Conservation (phyloP, 2,329 filamentous ascomycete genomes). For the Paraphaeosphaeria minitans region DNA sequence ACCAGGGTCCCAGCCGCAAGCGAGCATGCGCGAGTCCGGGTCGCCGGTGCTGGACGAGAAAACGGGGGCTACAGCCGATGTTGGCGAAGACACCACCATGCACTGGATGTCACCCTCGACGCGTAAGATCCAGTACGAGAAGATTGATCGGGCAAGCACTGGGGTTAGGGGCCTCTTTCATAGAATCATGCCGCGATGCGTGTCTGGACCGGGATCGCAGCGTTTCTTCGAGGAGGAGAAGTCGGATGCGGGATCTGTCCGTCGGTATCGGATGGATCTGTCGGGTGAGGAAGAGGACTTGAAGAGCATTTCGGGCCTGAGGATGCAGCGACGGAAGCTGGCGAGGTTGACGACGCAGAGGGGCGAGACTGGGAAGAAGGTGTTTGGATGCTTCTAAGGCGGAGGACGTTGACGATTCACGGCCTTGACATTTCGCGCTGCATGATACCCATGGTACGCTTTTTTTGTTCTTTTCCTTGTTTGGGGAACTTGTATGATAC, state of each 20-base stretch:
- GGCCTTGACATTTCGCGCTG: constrained; percentile 27
- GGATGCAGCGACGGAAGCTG: constrained; percentile 19
- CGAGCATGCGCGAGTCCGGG: constrained; percentile 1
- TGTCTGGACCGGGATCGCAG: constrained; percentile 35
- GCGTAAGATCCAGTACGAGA: constrained; percentile 41
- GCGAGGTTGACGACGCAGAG: constrained; percentile 16
- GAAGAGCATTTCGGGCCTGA: constrained; percentile 22
- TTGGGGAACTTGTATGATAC: constrained; percentile 21
- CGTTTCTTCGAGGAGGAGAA: constrained; percentile 46
- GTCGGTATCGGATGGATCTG: constrained; percentile 44
- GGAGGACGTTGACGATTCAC: constrained; percentile 10
- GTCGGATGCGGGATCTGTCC: constrained; percentile 43
- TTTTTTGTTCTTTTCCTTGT: constrained; percentile 22
- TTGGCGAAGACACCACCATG: constrained; percentile 35
- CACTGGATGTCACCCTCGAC: constrained; percentile 47
- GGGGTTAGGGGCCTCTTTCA: constrained; percentile 43
- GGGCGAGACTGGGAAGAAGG: constrained; percentile 19
- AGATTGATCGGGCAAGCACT: constrained; percentile 46
- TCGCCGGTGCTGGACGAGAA: constrained; percentile 21
- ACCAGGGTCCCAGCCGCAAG: constrained; percentile 9
- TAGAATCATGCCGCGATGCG: constrained; percentile 39
- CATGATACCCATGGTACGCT: constrained; percentile 40
- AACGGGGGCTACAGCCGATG: constrained; percentile 19
- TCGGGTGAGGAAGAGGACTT: constrained; percentile 29
- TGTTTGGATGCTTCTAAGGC: constrained; percentile 36